Conservation (phyloP, 2,329 filamentous ascomycete genomes). For the Apiospora saccharicola region DNA sequence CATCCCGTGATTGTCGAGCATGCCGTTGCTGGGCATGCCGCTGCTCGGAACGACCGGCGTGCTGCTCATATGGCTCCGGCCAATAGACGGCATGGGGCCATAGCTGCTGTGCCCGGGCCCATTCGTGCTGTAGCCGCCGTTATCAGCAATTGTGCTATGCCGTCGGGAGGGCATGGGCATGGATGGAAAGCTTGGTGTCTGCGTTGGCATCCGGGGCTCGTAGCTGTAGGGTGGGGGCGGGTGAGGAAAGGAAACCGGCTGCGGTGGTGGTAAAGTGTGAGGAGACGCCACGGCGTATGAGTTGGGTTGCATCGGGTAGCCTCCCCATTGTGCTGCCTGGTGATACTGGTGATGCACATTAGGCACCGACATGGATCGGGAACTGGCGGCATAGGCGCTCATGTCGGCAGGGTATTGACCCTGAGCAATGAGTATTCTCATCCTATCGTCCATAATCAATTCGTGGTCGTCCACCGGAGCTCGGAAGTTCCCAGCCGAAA, state of each 20-base stretch:
- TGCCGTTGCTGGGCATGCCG: neutral
- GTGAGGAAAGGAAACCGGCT: conserved; percentile 19
- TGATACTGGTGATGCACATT: conserved; percentile 20
- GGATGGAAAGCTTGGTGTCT: conserved; percentile 1
- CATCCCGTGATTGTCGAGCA: conserved; percentile 10
- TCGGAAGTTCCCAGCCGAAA: conserved; percentile 71
- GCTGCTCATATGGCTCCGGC: conserved; percentile 1
- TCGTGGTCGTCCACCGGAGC: conserved; percentile 65
- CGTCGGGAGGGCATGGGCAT: conserved; percentile 16
- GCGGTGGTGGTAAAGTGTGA: conserved; percentile 22
- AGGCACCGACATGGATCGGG: conserved; percentile 29
- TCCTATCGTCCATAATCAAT: conserved; percentile 27
- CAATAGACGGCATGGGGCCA: neutral
- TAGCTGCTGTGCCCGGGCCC: neutral
- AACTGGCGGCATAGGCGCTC: neutral
- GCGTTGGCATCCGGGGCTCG: neutral
- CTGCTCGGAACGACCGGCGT: conserved; percentile 15
- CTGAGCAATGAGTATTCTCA: conserved; percentile 9
- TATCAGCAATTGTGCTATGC: conserved; percentile 12
- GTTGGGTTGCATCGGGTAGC: conserved; percentile 13
- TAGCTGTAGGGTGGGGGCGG: conserved; percentile 14
- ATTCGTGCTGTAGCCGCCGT: neutral
- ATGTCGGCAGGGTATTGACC: neutral
- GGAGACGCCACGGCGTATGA: neutral
- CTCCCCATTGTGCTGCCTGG: neutral